These are phyloP conservation scores for Teunomyces cretensis DNA, from an alignment of 805 yeast genomes.

Conservation along the genomic window DNA sequence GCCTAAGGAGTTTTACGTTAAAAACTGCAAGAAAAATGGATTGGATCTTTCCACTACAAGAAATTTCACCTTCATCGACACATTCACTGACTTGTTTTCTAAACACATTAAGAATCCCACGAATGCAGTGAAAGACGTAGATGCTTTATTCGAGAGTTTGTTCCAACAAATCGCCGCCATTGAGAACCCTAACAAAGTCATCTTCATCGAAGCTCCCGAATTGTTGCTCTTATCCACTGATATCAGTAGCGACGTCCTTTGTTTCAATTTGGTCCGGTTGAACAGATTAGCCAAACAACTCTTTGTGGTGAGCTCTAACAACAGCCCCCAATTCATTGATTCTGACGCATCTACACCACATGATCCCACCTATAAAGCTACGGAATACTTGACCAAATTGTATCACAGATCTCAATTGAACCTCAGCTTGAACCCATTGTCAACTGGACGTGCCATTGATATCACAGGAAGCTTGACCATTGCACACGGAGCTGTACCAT, in stretches of 20 bases:
- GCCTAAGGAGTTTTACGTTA: conserved; percentile 31
- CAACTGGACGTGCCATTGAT: conserved; percentile 81
- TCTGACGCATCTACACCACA: conserved; percentile 16
- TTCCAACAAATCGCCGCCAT: conserved; percentile 7
- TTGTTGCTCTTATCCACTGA: conserved; percentile 44
- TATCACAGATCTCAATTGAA: conserved; percentile 52
- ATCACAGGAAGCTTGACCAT: conserved; percentile 71
- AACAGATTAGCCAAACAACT: conserved; percentile 32
- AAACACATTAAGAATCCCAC: conserved; percentile 24
- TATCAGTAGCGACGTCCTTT: conserved; percentile 33
- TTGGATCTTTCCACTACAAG: conserved; percentile 24
- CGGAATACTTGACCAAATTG: conserved; percentile 48
- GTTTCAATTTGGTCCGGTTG: conserved; percentile 32
- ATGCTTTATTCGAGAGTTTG: conserved; percentile 18
- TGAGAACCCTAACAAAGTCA: conserved; percentile 14
- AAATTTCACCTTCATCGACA: conserved; percentile 43
- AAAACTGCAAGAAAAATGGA: conserved; percentile 40
- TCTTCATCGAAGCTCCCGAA: conserved; percentile 50
- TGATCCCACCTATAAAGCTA: conserved; percentile 40
- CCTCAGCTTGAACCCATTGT: conserved; percentile 62
- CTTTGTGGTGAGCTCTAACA: conserved; percentile 38
- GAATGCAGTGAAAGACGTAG: conserved; percentile 14
- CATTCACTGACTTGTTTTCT: conserved; percentile 46
- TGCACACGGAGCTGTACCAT: conserved; percentile 51
- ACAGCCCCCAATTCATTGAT: conserved; percentile 35